Conservation (phyloP, 495 filamentous ascomycete genomes). For the Hypoxylon intermedium region DNA sequence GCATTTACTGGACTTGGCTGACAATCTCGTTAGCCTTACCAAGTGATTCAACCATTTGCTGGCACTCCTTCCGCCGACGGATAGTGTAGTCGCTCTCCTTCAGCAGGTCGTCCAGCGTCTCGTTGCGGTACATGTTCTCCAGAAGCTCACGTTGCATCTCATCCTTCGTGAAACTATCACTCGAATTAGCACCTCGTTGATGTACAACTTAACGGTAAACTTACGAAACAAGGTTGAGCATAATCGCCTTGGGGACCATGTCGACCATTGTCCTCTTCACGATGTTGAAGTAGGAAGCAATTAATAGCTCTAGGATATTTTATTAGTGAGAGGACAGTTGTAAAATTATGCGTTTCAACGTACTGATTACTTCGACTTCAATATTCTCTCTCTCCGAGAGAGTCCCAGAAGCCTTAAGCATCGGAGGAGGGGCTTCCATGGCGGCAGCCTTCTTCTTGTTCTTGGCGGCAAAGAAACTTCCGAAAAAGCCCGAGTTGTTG, state of each 20-base stretch:
- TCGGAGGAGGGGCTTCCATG: slow-evolving; percentile 94
- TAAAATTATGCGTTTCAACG: slow-evolving; percentile 47
- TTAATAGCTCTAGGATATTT: slow-evolving; percentile 76
- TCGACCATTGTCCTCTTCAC: slow-evolving; percentile 98
- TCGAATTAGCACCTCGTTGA: slow-evolving; percentile 29
- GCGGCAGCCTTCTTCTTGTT: slow-evolving; percentile 99
- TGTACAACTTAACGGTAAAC: slow-evolving; percentile 45
- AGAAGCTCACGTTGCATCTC: slow-evolving; percentile 98
- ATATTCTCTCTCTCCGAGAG: slow-evolving; percentile 90
- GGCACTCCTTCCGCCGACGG: slow-evolving; percentile 94
- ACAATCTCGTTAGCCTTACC: slow-evolving; percentile 93
- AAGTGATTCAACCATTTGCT: slow-evolving; percentile 97
- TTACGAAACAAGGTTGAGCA: slow-evolving; percentile 94
- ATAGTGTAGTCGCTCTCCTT: slow-evolving; percentile 98
- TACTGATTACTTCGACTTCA: slow-evolving; percentile 99
- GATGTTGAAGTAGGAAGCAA: slow-evolving; percentile 97
- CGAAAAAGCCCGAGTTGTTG: slow-evolving; percentile 82
- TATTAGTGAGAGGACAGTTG: slow-evolving; percentile 24
- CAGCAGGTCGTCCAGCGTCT: slow-evolving; percentile 89
- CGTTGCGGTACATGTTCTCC: slow-evolving; percentile 95
- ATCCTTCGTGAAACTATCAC: slow-evolving; percentile 83
- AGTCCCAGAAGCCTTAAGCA: slow-evolving; percentile 89
- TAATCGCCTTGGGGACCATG: slow-evolving; percentile 99
- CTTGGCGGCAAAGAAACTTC: slow-evolving; percentile 95
- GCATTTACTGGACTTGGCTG: slow-evolving; percentile 84